phyloP scores from a whole-genome alignment of 371 early-diverging fungal genomes.

The Dichotomocladium elegans region DNA sequence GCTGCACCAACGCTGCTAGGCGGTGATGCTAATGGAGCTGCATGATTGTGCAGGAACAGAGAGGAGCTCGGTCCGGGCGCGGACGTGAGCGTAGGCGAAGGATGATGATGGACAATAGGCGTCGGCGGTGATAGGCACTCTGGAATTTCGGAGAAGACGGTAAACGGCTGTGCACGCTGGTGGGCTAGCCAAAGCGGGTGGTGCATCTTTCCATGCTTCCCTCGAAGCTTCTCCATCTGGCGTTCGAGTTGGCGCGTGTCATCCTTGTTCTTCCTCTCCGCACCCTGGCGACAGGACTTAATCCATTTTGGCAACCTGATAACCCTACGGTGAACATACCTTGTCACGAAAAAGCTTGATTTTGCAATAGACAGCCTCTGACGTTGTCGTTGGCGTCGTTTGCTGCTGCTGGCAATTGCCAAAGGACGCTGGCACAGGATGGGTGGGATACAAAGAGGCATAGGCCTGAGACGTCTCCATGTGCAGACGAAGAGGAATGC shows the following conservation, averaged over 20 bases:
- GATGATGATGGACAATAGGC: constrained; percentile 1
- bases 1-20: neutral
- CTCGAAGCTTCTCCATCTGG: constrained; percentile 53
- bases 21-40: too few species aligned
- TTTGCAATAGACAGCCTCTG: constrained; percentile 7
- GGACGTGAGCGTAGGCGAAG: neutral
- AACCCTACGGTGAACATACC: neutral
- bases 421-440: too few species aligned
- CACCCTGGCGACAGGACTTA: constrained; percentile 30
- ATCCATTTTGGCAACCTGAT: neutral
- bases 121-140: constrained; percentile 3
- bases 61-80: too few species aligned
- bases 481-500: constrained; percentile 65
- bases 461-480: constrained; percentile 29
- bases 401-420: too few species aligned
- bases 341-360: constrained; percentile 3
- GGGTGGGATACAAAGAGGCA: too few species aligned
- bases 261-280: constrained; percentile 61
- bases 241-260: constrained; percentile 56
- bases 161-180: constrained; percentile 22
- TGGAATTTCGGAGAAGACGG: constrained; percentile 26
- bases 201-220: constrained; percentile 1
- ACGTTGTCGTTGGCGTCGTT: neutral
- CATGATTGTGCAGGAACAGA: too few species aligned
- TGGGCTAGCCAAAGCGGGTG: constrained; percentile 38